Evolutionary conservation across 2,329 filamentous ascomycete species (phyloP).

Genomic region (Ophiostoma montium): DNA sequence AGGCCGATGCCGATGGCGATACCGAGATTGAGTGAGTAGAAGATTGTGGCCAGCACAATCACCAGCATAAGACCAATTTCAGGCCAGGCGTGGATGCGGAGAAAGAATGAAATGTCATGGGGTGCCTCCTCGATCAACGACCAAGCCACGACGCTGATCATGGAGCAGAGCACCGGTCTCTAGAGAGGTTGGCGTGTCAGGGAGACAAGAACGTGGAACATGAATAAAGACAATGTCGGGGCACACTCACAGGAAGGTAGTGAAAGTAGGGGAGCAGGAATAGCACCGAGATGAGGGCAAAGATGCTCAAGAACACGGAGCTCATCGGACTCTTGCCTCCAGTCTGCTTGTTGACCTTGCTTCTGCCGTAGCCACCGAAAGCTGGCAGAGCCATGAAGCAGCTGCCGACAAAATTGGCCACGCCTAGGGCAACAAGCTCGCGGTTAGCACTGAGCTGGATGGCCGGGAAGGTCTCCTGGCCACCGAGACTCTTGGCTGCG

Average conservation of each 20-base stretch:
- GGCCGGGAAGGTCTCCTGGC: slow-evolving; percentile 54
- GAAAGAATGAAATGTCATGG: slow-evolving; percentile 81
- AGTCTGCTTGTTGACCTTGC: slow-evolving; percentile 87
- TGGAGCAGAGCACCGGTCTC: slow-evolving; percentile 83
- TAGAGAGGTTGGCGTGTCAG: neutral
- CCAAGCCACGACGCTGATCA: slow-evolving; percentile 92
- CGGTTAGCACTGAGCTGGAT: slow-evolving; percentile 82
- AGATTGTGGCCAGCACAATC: slow-evolving; percentile 84
- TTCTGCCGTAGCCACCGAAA: slow-evolving; percentile 91
- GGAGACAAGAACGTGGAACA: neutral
- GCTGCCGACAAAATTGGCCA: slow-evolving; percentile 80
- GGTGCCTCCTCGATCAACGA: slow-evolving; percentile 92
- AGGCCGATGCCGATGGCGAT: slow-evolving; percentile 90
- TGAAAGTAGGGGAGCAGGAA: slow-evolving; percentile 86
- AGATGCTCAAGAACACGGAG: slow-evolving; percentile 70
- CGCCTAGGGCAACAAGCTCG: slow-evolving; percentile 80
- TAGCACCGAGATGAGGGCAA: slow-evolving; percentile 67
- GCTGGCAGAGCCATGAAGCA: slow-evolving; percentile 87
- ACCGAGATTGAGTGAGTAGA: slow-evolving; percentile 85
- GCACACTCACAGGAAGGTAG: slow-evolving; percentile 61
- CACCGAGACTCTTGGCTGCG: slow-evolving; percentile 78
- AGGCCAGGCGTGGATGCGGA: slow-evolving; percentile 69
- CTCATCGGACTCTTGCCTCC: slow-evolving; percentile 90
- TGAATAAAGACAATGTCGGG: neutral
- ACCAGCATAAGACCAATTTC: slow-evolving; percentile 78